Evolutionary conservation across 305 asterid species (phyloP), one percentile per base, ranked within the genome.

Genomic region (Vinca major): DNA sequence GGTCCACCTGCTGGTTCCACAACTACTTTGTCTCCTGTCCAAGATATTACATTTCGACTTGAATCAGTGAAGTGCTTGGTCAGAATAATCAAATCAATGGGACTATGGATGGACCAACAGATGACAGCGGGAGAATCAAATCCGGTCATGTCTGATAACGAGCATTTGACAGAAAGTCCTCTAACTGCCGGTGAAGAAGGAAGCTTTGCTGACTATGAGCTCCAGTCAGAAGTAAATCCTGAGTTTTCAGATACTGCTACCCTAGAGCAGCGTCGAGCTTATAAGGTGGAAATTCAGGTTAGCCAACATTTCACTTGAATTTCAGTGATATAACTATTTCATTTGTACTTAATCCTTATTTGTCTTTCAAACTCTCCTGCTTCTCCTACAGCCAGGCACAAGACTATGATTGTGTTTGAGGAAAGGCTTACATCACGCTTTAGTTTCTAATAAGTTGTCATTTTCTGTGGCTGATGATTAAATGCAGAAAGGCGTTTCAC

Each of bases 1-100:
- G 99, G 99, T 71, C 96, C 97, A 45, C 96, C 97, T 63, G 86
- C 99, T 78, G 99, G 97, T 74, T 90, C 97, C 12, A 72, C 89
- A 52, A 82, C 96, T 71, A 80, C 91, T 72, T 79, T 93, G 86
- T 84, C 97, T 68, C 92, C 93, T 51, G 90, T 81, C 78, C 99
- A 93, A 77, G 99, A 93, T 75, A 80, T 83, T 76, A 88, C 97
- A 52, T 90, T 93, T 80, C 97, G 96, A 65, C 88, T 85, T 80
- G 99, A 91, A 86, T 89, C 99, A 50, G 97, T 93, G 19, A 93
- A 85, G 71, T 93, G 99, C 80, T 86, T 91, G 83, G 97, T 84
- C 72, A 85, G 81, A 71, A 89, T 93, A 66, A 88, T 89, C 73
- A 88, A 80, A 83, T 93, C 99, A 39, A 87, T 91, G 96, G 99